Evolutionary conservation across 768 basidiomycete genomes (phyloP).

Genomic region (Suillus bovinus): DNA sequence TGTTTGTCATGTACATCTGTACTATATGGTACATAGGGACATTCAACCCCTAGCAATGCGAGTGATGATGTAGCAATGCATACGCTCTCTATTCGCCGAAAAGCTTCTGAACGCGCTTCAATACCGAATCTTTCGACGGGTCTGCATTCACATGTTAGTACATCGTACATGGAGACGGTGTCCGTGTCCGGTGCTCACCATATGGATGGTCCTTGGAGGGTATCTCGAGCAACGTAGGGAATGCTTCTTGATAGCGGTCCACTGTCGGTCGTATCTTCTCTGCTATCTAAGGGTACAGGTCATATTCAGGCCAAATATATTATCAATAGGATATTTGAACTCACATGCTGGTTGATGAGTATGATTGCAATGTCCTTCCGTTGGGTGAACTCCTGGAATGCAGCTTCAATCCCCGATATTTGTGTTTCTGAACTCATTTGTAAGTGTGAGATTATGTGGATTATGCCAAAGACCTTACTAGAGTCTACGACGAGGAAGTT

Average conservation of each 20-base stretch:
- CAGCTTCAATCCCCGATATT: constrained; percentile 83
- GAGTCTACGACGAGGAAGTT: constrained; percentile 95
- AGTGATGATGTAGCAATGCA: constrained; percentile 4
- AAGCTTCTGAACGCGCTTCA: constrained; percentile 96
- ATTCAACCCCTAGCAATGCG: constrained; percentile 20
- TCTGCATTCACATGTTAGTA: constrained; percentile 47
- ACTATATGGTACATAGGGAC: constrained; percentile 22
- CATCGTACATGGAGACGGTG: constrained; percentile 3
- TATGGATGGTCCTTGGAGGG: constrained; percentile 99
- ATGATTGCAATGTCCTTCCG: constrained; percentile 95
- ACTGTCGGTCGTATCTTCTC: constrained; percentile 96
- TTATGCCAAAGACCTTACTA: constrained; percentile 55
- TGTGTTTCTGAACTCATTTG: constrained; percentile 70
- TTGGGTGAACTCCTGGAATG: constrained; percentile 94
- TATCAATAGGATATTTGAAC: constrained; percentile 28
- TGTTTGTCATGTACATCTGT: constrained; percentile 21
- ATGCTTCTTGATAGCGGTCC: constrained; percentile 93
- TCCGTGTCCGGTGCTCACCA: constrained; percentile 51
- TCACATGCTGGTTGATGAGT: constrained; percentile 96
- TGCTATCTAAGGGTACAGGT: constrained; percentile 64
- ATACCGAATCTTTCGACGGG: constrained; percentile 91
- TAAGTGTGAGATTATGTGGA: constrained; percentile 12
- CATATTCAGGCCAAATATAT: constrained; percentile 6
- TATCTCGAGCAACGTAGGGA: constrained; percentile 96
- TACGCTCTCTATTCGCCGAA: constrained; percentile 75